Conservation (phyloP, 208 protist genomes). For the Acanthamoeba healyi region DNA sequence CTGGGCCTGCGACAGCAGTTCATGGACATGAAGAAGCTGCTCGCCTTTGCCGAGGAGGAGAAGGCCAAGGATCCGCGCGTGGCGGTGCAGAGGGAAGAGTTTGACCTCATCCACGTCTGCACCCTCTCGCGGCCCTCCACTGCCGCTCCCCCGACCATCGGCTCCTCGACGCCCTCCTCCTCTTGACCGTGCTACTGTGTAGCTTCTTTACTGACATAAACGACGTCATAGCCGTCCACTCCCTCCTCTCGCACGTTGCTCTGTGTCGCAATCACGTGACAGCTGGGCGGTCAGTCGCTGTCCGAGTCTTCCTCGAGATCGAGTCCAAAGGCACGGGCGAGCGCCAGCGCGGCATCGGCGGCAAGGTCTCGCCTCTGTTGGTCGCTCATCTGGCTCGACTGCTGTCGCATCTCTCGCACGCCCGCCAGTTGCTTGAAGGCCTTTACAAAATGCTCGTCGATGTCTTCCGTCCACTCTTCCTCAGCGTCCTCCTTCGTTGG, state of each 20-base stretch:
- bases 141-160: background rate
- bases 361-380: background rate
- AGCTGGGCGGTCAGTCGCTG: slow-evolving; percentile 2
- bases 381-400: slow-evolving; percentile 19
- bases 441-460: background rate
- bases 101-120: slow-evolving; percentile 28
- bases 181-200: slow-evolving; percentile 8
- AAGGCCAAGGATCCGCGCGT: slow-evolving; percentile 36
- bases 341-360: background rate
- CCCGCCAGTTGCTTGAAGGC: slow-evolving; percentile 41
- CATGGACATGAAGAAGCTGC: slow-evolving; percentile 48
- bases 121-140: slow-evolving; percentile 17
- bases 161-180: background rate
- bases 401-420: background rate
- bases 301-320: background rate
- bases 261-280: background rate
- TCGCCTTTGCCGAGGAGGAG: slow-evolving; percentile 41
- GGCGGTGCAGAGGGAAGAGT: slow-evolving; percentile 18
- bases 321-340: slow-evolving; percentile 20
- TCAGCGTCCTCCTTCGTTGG: background rate
- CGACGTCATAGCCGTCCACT: too few species aligned
- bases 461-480: background rate
- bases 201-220: too few species aligned
- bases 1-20: slow-evolving; percentile 43
- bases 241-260: too few species aligned